Percentiles rank a stretch among this genome's conserved stretches.
phyloP scores from a whole-genome alignment of 2,329 filamentous ascomycete species.

The Colletotrichum limetticola region DNA sequence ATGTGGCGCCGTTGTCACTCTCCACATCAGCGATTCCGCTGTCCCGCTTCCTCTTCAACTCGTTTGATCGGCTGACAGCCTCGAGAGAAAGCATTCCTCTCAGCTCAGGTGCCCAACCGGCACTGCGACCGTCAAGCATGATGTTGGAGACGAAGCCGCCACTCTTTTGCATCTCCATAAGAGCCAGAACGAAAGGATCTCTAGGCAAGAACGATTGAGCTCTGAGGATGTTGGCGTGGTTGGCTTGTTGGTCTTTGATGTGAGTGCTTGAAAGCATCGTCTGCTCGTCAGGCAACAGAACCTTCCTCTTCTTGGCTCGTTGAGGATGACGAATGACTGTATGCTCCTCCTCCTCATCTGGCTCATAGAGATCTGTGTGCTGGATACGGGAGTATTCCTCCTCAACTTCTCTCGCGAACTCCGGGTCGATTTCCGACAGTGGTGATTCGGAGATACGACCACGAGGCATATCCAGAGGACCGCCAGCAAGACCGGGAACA shows the following conservation, averaged over 20 bases:
- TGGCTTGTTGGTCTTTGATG: slow-evolving; percentile 87
- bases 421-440: slow-evolving; percentile 76
- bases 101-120: slow-evolving; percentile 90
- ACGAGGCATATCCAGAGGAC: slow-evolving; percentile 60
- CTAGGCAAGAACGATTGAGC: slow-evolving; percentile 85
- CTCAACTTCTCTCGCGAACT: slow-evolving; percentile 68
- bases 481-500: slow-evolving; percentile 58
- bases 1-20: slow-evolving; percentile 64
- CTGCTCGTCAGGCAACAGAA: slow-evolving; percentile 83
- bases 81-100: slow-evolving; percentile 92
- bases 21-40: slow-evolving; percentile 86
- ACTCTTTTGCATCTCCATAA: slow-evolving; percentile 92
- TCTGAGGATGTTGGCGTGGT: slow-evolving; percentile 87
- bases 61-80: slow-evolving; percentile 77
- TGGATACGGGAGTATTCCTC: slow-evolving; percentile 63
- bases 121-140: slow-evolving; percentile 81
- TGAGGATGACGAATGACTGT: slow-evolving; percentile 75
- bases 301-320: slow-evolving; percentile 79
- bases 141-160: slow-evolving; percentile 91
- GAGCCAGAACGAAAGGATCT: slow-evolving; percentile 85
- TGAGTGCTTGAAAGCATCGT: slow-evolving; percentile 81
- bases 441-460: slow-evolving; percentile 76
- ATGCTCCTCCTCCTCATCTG: slow-evolving; percentile 65
- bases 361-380: slow-evolving; percentile 70
- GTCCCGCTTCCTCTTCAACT: slow-evolving; percentile 94